A percentile compares a stretch with the other conserved stretches of the same genome.
Conservation (phyloP, 805 yeast species). For the Barnettozyma californica region DNA sequence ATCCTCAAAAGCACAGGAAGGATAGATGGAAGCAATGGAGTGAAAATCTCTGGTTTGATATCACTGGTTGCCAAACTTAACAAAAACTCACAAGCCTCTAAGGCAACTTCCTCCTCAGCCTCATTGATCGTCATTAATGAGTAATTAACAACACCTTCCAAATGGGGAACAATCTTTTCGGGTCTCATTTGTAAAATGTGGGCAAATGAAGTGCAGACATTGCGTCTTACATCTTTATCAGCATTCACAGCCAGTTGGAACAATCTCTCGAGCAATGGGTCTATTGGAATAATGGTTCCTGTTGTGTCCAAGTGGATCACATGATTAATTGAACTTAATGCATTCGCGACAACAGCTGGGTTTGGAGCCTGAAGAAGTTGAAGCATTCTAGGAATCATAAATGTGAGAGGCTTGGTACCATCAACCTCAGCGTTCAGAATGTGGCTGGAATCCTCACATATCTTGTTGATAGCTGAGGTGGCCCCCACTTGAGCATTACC, state of each 20-base stretch:
- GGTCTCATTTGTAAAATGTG: slow-evolving; percentile 70
- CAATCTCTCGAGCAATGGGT: slow-evolving; percentile 56
- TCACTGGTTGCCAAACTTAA: slow-evolving; percentile 64
- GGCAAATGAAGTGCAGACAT: slow-evolving; percentile 73
- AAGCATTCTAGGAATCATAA: slow-evolving; percentile 62
- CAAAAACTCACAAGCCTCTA: slow-evolving; percentile 91
- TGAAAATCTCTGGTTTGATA: slow-evolving; percentile 47
- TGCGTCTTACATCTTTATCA: slow-evolving; percentile 56
- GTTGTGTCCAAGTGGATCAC: slow-evolving; percentile 68
- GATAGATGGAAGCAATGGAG: slow-evolving; percentile 53
- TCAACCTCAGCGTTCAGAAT: slow-evolving; percentile 59
- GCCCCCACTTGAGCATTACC: slow-evolving; percentile 56
- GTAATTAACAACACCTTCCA: slow-evolving; percentile 82
- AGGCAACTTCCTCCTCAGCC: slow-evolving; percentile 65
- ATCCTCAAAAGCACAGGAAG: slow-evolving; percentile 73
- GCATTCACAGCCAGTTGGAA: slow-evolving; percentile 65
- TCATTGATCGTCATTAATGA: slow-evolving; percentile 71
- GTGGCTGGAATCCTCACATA: slow-evolving; percentile 81
- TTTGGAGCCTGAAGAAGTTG: slow-evolving; percentile 39
- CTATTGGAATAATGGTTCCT: slow-evolving; percentile 57
- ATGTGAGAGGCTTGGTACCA: slow-evolving; percentile 62
- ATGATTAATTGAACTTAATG: slow-evolving; percentile 71
- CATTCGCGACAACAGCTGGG: slow-evolving; percentile 50
- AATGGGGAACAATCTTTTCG: slow-evolving; percentile 72
- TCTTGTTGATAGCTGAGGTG: slow-evolving; percentile 73